Percentiles rank a stretch among this genome's conserved stretches.
Conservation (phyloP, 257 asterid genomes). For the Forsythia suspensa region DNA sequence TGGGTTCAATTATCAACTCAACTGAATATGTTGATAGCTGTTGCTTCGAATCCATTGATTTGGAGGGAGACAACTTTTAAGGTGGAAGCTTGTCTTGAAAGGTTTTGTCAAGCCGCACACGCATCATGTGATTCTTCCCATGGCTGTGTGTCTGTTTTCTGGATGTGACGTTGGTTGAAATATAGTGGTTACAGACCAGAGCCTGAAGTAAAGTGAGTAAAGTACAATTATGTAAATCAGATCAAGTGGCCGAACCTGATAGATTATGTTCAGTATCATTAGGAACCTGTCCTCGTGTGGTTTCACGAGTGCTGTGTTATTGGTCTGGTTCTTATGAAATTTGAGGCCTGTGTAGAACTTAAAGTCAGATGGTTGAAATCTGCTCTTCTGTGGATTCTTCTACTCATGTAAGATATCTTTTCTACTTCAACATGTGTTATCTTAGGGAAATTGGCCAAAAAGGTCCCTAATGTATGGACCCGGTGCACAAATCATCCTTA, state of each 20-base stretch:
- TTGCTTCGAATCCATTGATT: neutral
- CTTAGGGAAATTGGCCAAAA: no score
- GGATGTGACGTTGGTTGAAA: neutral
- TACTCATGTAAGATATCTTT: slow-evolving; percentile 33
- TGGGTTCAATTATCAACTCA: neutral
- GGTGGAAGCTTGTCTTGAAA: neutral
- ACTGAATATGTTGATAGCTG: neutral
- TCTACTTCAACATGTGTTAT: neutral
- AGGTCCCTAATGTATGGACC: no score
- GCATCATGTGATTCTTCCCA: neutral
- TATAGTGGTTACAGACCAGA: neutral
- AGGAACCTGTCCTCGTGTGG: slow-evolving; percentile 22
- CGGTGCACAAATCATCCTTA: no score
- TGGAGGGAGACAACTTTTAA: neutral
- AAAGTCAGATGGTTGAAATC: slow-evolving; percentile 30
- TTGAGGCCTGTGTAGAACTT: slow-evolving; percentile 25
- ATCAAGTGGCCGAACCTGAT: neutral
- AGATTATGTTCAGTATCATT: neutral
- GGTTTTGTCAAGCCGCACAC: neutral
- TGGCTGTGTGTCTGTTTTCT: neutral
- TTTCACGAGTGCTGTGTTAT: slow-evolving; percentile 22
- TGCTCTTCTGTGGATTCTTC: slow-evolving; percentile 36
- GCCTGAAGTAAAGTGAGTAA: neutral
- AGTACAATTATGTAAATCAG: neutral
- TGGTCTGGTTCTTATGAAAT: slow-evolving; percentile 19